Base-by-base conservation (phyloP, 495 filamentous ascomycete species). In the Neurospora sp. region DNA sequence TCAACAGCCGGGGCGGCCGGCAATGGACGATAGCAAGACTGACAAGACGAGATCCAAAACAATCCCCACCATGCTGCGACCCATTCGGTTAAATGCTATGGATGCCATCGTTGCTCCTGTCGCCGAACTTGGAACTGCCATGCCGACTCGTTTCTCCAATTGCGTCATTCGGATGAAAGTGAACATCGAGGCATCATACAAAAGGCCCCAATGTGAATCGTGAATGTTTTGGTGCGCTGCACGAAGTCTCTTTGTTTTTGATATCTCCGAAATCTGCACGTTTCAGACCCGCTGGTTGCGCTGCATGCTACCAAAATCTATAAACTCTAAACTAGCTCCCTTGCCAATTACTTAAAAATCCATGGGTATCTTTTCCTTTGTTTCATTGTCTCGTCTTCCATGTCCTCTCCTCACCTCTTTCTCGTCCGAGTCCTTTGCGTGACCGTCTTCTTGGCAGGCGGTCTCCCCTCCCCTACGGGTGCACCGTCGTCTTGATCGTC, bases 401-500 rank as follows among this genome's bases (percentile, higher is more conserved):
- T 71, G 77, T 75, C 73, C 77, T 74, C 48, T 73, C 78, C 21
- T 79, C 34, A 31, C 75, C 71, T 77, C 79, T 77, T 77, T 78
- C 79, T 81, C 72, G 78, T 77, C 73, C 77, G 72, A 40, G 73
- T 78, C 11, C 80, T 66, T 34, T 66, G 54, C 28, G 54, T 66
- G 34, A 31, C 75, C 71, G 77, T 80, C 75, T 82, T 86, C 66
- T 80, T 83, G 40, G 73, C 75, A 17, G 74, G 70, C 2, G 72
- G 42, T 71, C 78, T 81, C 42, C 42, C 42, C 15, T 84, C 82
- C 42, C 81, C 81, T 2, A 71, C 76, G 39, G 73, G 77, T 37
- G 82, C 83, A 7, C 74, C 77, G 10, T 85, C 83, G n/a, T 82
- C 85, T 36, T 85, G 82, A 15, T 86, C 85, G 5, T 84, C 83